Percentiles rank a stretch among this genome's conserved stretches.
Conservation (phyloP, 164 flowering plant species). For the Piper longum region DNA sequence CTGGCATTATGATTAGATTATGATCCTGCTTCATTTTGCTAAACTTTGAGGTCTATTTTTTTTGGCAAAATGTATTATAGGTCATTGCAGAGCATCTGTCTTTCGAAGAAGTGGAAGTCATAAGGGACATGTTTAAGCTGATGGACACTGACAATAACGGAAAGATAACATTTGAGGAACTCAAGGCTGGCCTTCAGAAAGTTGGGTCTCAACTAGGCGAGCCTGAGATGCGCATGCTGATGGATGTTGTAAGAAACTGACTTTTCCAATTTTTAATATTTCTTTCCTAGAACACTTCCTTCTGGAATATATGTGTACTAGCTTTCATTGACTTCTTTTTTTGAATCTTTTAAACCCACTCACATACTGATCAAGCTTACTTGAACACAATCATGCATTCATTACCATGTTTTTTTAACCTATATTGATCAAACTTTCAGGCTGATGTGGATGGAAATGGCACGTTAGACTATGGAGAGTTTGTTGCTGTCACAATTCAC, state of each 20-base stretch:
- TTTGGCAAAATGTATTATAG: conserved; percentile 19
- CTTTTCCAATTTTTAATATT: neutral
- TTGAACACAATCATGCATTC: too few species aligned
- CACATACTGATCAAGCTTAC: too few species aligned
- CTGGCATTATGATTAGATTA: neutral
- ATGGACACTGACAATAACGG: conserved; percentile 96
- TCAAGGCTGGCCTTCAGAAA: conserved; percentile 71
- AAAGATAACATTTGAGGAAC: conserved; percentile 67
- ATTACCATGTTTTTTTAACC: too few species aligned
- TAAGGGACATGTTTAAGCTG: conserved; percentile 79
- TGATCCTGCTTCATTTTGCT: neutral
- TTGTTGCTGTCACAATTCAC: conserved; percentile 92
- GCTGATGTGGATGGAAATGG: conserved; percentile 99
- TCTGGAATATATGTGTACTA: neutral
- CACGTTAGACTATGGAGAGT: conserved; percentile 87
- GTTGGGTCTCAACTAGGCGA: conserved; percentile 94
- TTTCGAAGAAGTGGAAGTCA: conserved; percentile 81
- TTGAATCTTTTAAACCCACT: neutral
- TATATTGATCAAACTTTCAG: conserved; percentile 21
- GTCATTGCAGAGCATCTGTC: conserved; percentile 92
- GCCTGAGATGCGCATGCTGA: conserved; percentile 83
- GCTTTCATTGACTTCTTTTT: neutral
- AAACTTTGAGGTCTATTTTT: neutral
- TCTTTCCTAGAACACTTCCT: neutral
- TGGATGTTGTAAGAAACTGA: conserved; percentile 74